Base-by-base conservation (phyloP, 192 early-diverging fungal species). In the Entomortierella lignicola region DNA sequence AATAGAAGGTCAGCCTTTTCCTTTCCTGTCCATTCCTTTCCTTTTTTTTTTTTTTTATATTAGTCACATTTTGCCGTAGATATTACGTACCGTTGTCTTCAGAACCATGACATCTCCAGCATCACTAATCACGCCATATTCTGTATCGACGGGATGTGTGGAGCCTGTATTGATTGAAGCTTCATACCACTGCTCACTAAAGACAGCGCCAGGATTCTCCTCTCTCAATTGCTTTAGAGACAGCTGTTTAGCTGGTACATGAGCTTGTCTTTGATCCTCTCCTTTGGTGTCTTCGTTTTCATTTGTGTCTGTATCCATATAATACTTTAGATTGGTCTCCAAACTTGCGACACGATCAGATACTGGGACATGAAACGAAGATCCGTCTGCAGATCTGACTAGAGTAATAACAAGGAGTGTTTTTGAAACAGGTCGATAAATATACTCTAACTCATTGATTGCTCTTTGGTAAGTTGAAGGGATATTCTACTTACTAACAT, bases 291-390 rank as follows among this genome's bases (percentile, higher is more conserved):
- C 53, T 44, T 23, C 0, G 27, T 51, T 21, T 51, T 29, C 41
- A 23, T 51, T 18, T 10, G 12, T 1, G 2, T 18, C 11, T 32
- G 52, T 10, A 6, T 27, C 29, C 27, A 2, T 21, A 50, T 21
- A 17, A 31, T 1, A 34, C 11, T 0, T 18, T 11, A 4, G 42
- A 2, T 34, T 15, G 7, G 55, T 55, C 21, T 70, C 67, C 2
- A 79, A 25, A 11, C 55, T 70, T 17, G 41, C 8, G 18, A 79
- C 41, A 30, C 21, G 29, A 17, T 64, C 34, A 37, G 63, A 58
- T 21, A 79, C 29, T 17, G 75, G 75, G n/a, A 70, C 41, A 42
- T 70, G 67, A 18, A 79, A 26, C 20, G 75, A 79, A 0, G 43
- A 31, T 34, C 75, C 62, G 21, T 79, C 68, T 1, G 53, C 27